These are phyloP conservation scores for Pholiota molesta DNA, from an alignment of 768 basidiomycete genomes.

Conservation along the genomic window DNA sequence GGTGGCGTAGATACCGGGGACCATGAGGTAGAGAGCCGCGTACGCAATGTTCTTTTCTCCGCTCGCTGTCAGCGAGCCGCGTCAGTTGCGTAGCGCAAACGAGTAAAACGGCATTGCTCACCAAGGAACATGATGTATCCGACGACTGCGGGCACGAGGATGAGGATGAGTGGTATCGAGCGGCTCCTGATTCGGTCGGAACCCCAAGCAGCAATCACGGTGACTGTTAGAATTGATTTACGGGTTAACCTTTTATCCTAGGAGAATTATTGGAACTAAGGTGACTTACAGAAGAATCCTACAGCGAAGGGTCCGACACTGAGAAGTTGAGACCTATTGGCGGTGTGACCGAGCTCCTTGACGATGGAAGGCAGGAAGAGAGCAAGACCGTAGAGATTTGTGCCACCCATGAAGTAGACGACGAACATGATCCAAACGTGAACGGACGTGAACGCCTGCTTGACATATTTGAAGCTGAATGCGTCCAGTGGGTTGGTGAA, in stretches of 20 bases:
- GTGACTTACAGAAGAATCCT: conserved; percentile 34
- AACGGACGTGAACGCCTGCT: conserved; percentile 31
- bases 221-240: not conserved
- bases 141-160: not conserved
- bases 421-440: conserved; percentile 38
- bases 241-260: conserved; percentile 14
- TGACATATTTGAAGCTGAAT: conserved; percentile 35
- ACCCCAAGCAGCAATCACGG: not conserved
- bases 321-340: conserved; percentile 35
- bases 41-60: conserved; percentile 29
- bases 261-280: conserved; percentile 14
- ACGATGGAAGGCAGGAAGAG: conserved; percentile 41
- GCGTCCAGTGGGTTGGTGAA: conserved; percentile 28
- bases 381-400: conserved; percentile 37
- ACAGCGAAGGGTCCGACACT: conserved; percentile 41
- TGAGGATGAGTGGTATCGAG: not conserved
- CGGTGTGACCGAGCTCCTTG: conserved; percentile 35
- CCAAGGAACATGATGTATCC: conserved; percentile 29
- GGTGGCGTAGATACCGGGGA: conserved; percentile 36
- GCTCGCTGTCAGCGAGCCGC: conserved; percentile 17
- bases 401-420: conserved; percentile 38
- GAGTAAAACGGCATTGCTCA: conserved; percentile 6
- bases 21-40: conserved; percentile 36
- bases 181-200: not conserved
- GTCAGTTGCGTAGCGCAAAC: not conserved